Percentiles rank a stretch among this genome's conserved stretches.
Conservation (phyloP, 2,329 filamentous ascomycete genomes). For the Teratosphaeria nubilosa region DNA sequence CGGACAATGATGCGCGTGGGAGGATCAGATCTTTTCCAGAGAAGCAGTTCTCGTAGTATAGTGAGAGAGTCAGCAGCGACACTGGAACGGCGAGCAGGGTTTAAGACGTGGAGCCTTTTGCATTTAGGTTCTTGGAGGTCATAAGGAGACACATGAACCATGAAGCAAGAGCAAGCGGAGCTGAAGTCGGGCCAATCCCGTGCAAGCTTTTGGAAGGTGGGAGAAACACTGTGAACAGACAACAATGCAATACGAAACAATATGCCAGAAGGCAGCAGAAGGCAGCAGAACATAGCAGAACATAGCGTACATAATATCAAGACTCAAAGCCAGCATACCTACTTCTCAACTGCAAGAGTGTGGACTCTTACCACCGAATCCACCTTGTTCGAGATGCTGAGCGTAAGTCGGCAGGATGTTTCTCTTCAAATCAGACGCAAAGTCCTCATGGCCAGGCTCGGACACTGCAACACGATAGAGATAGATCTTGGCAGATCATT, state of each 20-base stretch:
- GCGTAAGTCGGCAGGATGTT: slow-evolving; percentile 42
- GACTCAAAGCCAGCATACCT: not conserved
- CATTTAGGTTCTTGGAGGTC: not conserved
- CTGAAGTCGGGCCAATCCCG: not conserved
- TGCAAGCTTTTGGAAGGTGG: not conserved
- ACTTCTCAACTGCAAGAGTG: no score
- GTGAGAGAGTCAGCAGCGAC: not conserved
- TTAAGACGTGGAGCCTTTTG: not conserved
- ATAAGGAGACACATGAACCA: not conserved
- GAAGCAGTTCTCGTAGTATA: not conserved
- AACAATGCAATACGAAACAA: not conserved
- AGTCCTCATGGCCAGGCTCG: slow-evolving; percentile 66
- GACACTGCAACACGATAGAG: slow-evolving; percentile 92
- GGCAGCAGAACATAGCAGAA: no score
- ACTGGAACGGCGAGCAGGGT: not conserved
- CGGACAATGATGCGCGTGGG: no score
- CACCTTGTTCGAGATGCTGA: not conserved
- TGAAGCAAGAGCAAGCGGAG: not conserved
- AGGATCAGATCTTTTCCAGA: no score
- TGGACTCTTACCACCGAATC: no score
- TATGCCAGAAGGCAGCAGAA: no score
- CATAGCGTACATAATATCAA: not conserved
- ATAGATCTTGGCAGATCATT: slow-evolving; percentile 70
- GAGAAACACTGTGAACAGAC: not conserved
- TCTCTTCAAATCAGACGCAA: slow-evolving; percentile 83